Evolutionary conservation across 495 filamentous ascomycete genomes (phyloP).

Genomic region (Talaromyces ruber): DNA sequence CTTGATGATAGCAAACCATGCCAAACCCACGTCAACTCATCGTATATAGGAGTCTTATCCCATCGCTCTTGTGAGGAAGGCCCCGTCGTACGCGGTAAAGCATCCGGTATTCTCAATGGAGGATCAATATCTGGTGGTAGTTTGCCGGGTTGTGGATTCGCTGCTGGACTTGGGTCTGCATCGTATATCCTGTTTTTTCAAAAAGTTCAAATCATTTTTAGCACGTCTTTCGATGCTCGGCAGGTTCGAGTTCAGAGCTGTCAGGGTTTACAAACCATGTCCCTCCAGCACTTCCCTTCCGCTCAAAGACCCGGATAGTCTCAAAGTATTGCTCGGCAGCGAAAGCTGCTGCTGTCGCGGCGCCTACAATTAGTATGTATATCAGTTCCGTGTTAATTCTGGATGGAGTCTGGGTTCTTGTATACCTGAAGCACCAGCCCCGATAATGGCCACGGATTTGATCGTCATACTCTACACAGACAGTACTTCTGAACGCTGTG

Average conservation of each 20-base stretch:
- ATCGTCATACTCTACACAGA: slow-evolving; percentile 11
- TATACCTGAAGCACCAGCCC: slow-evolving; percentile 40
- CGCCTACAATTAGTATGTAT: slow-evolving; percentile 16
- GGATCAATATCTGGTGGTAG: slow-evolving; percentile 32
- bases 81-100: slow-evolving; percentile 24
- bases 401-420: no score
- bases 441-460: slow-evolving; percentile 42
- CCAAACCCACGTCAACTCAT: slow-evolving; percentile 40
- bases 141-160: slow-evolving; percentile 24
- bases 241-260: not conserved
- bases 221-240: no score
- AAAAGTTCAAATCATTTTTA: not conserved
- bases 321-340: slow-evolving; percentile 40
- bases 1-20: no score
- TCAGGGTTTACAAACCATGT: slow-evolving; percentile 29
- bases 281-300: slow-evolving; percentile 34
- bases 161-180: slow-evolving; percentile 17
- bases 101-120: slow-evolving; percentile 27
- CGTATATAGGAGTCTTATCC: slow-evolving; percentile 36
- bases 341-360: slow-evolving; percentile 34
- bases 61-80: slow-evolving; percentile 33
- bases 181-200: slow-evolving; percentile 34
- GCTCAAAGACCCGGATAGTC: slow-evolving; percentile 40
- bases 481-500: not conserved
- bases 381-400: not conserved